phyloP scores from a whole-genome alignment of 495 filamentous ascomycete genomes.

The Podospora pseudocomata region DNA sequence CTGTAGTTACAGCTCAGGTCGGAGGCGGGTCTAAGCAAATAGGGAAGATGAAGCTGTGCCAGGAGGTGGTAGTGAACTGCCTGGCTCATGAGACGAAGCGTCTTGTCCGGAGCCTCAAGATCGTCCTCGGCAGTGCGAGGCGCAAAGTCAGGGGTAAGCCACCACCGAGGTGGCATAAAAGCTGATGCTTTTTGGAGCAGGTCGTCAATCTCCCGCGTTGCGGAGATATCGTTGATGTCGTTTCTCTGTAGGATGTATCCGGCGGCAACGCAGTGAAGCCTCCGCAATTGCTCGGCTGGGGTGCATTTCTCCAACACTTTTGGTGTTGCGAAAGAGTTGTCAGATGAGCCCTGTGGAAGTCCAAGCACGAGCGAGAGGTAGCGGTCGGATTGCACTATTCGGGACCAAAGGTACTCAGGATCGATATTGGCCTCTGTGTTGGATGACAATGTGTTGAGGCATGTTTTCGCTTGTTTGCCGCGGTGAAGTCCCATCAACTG shows the following conservation, averaged over 20 bases:
- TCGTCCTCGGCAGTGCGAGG: slow-evolving; percentile 7
- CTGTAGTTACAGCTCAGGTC: slow-evolving; percentile 31
- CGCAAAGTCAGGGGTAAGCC: slow-evolving; percentile 23
- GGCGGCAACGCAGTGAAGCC: background rate
- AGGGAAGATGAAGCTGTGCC: slow-evolving; percentile 37
- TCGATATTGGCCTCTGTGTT: slow-evolving; percentile 14
- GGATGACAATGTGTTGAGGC: slow-evolving; percentile 7
- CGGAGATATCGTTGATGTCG: slow-evolving; percentile 9
- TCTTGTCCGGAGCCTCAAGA: slow-evolving; percentile 19
- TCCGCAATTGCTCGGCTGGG: slow-evolving; percentile 19
- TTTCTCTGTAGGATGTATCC: slow-evolving; percentile 30
- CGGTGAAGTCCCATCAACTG: slow-evolving; percentile 48
- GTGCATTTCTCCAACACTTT: slow-evolving; percentile 31
- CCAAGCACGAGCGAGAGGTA: slow-evolving; percentile 37
- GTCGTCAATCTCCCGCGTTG: slow-evolving; percentile 30
- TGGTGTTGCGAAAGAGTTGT: slow-evolving; percentile 22
- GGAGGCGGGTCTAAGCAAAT: slow-evolving; percentile 24
- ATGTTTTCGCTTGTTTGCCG: slow-evolving; percentile 4
- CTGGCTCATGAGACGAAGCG: slow-evolving; percentile 31
- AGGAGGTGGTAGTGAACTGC: slow-evolving; percentile 35
- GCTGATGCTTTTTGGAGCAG: slow-evolving; percentile 32
- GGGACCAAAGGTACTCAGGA: slow-evolving; percentile 32
- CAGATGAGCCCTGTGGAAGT: slow-evolving; percentile 29
- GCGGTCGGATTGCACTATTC: slow-evolving; percentile 33
- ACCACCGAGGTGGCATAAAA: slow-evolving; percentile 36